Conservation (phyloP, 176 grass and related monocot genomes). For the Guadua angustifolia region DNA sequence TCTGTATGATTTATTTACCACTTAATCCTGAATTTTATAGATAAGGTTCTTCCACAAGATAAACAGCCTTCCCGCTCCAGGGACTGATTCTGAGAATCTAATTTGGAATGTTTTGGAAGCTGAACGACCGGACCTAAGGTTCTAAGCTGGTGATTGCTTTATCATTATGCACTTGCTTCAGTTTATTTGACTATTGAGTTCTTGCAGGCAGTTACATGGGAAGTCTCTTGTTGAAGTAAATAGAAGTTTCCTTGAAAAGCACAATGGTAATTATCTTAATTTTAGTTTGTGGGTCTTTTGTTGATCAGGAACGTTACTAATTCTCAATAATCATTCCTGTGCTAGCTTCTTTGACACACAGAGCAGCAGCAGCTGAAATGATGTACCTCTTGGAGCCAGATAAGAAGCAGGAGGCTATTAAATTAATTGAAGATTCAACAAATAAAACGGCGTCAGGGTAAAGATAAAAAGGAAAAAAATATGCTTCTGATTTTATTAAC, state of each 20-base stretch:
- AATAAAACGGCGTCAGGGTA: slow-evolving; percentile 75
- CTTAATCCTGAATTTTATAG: slow-evolving; percentile 50
- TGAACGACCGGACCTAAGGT: slow-evolving; percentile 86
- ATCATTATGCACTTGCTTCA: background rate
- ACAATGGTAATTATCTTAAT: slow-evolving; percentile 62
- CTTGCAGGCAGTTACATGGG: slow-evolving; percentile 80
- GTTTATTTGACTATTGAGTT: slow-evolving; percentile 38
- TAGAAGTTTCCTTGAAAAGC: slow-evolving; percentile 74
- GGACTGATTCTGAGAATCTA: slow-evolving; percentile 83
- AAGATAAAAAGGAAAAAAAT: slow-evolving; percentile 14
- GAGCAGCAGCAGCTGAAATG: slow-evolving; percentile 94
- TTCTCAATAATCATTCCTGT: slow-evolving; percentile 27
- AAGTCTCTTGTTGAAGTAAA: slow-evolving; percentile 89
- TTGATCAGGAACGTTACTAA: slow-evolving; percentile 14
- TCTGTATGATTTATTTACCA: slow-evolving; percentile 27
- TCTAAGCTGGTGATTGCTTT: slow-evolving; percentile 34
- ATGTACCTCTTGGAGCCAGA: slow-evolving; percentile 80
- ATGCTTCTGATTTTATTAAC: background rate
- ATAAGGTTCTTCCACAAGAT: slow-evolving; percentile 92
- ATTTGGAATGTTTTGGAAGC: slow-evolving; percentile 88
- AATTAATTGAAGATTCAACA: slow-evolving; percentile 93
- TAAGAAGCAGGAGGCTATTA: slow-evolving; percentile 79
- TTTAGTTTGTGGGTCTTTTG: background rate
- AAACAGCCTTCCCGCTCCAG: slow-evolving; percentile 69
- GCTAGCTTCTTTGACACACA: slow-evolving; percentile 78